Base-by-base conservation (phyloP, 768 basidiomycete species). In the Rhizopogon salebrosus region DNA sequence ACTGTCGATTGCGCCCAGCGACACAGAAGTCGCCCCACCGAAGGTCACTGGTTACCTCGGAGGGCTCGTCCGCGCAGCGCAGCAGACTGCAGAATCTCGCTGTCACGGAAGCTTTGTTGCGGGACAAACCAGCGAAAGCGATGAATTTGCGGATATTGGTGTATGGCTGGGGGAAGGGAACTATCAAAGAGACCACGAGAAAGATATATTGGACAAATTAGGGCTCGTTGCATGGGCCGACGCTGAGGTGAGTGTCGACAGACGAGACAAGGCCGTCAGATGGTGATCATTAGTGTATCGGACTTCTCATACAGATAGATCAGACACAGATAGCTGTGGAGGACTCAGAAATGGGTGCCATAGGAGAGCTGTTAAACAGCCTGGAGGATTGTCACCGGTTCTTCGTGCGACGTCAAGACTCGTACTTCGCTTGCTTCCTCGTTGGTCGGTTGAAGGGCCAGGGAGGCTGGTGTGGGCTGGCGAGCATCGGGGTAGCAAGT, bases 131-230 rank as follows among this genome's bases (percentile, higher is more conserved):
- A 80, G 75, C 56, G 82, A 85, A 57, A 75, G 74, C 57, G 82
- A 83, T 54, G 81, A 84, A 42, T 78, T 70, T 38, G 75, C 75
- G 5, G 81, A 83, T 55, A 62, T 80, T 22, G 78, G 71, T 4
- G 42, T 84, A 31, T 82, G 78, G 76, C 69, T 84, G 4, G 80
- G 82, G 8, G 45, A 54, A 5, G 77, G 75, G 4, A 60, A 70
- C 6, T 61, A 65, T 55, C 68, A 67, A 54, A 49, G 6, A 14
- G 65, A 67, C 16, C 54, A 62, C 40, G 69, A 70, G 53, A 50
- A 18, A 6, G 64, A 63, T 24, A 56, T 76, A 22, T 62, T 80
- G 20, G 29, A 51, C 6, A 60, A 67, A 29, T 62, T 77, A 8
- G 70, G 69, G 6, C 60, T 74, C 35, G 56, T 52, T 31, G 60